Conservation (phyloP, 768 basidiomycete species). For the Tremella mesenterica region DNA sequence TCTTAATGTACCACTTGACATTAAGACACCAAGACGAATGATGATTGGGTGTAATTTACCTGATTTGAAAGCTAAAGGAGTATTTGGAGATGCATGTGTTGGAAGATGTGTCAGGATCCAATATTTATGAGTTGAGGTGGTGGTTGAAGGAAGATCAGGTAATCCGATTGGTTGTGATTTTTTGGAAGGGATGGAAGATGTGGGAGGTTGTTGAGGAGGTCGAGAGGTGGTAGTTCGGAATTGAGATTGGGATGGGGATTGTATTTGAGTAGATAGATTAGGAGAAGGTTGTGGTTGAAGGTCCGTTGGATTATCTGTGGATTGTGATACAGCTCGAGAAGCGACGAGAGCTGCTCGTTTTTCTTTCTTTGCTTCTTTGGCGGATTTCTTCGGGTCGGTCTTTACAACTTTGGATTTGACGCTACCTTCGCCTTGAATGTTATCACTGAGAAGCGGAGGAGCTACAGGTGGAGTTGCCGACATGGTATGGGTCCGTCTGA, state of each 20-base stretch:
- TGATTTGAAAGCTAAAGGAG: slow-evolving; percentile 18
- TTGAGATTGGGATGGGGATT: neutral
- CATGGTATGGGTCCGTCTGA: too few relatives aligned
- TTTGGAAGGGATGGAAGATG: too few relatives aligned
- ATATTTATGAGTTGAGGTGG: slow-evolving; percentile 3
- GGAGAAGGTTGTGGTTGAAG: neutral
- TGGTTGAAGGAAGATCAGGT: neutral
- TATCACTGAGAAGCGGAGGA: too few relatives aligned
- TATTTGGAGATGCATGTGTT: slow-evolving; percentile 19
- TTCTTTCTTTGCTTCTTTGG: slow-evolving; percentile 42
- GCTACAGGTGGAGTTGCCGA: too few relatives aligned
- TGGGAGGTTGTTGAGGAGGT: neutral
- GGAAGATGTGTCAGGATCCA: slow-evolving; percentile 42
- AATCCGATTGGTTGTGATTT: neutral
- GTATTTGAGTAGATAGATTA: neutral
- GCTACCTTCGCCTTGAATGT: slow-evolving; percentile 8
- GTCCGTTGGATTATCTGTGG: neutral
- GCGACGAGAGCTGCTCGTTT: slow-evolving; percentile 43
- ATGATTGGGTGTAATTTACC: slow-evolving; percentile 72
- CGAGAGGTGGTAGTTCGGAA: neutral
- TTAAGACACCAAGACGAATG: slow-evolving; percentile 74
- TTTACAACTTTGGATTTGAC: too few relatives aligned
- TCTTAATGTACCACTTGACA: slow-evolving; percentile 82
- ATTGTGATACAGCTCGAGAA: slow-evolving; percentile 16
- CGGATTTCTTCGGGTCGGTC: slow-evolving; percentile 15